phyloP scores from a whole-genome alignment of 148 eudicot species.

The Cornus kousa region DNA sequence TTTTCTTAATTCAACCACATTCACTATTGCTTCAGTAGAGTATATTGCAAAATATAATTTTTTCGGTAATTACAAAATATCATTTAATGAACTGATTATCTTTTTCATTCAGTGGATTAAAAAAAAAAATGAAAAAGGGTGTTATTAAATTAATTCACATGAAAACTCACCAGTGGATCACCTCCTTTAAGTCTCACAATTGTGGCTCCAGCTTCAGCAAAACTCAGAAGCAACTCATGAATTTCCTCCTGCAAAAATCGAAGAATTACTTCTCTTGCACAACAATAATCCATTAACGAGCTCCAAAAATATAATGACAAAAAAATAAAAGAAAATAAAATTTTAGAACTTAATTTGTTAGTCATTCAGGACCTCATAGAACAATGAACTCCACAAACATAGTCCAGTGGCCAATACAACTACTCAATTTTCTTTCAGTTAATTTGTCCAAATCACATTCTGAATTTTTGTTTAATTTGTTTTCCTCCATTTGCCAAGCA shows the following conservation, averaged over 20 bases:
- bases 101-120: no score
- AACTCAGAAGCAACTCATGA: constrained; percentile 86
- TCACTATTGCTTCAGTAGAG: not conserved
- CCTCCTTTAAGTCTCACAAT: constrained; percentile 98
- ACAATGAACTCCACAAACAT: not conserved
- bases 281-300: not conserved
- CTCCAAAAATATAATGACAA: not conserved
- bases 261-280: not conserved
- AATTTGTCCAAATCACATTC: not conserved
- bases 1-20: not conserved
- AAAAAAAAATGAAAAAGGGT: no score
- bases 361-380: not conserved
- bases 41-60: not conserved
- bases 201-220: constrained; percentile 93
- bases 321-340: not conserved
- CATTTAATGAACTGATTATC: no score
- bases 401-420: not conserved
- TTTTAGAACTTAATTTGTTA: not conserved
- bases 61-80: no score
- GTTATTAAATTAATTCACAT: no score
- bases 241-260: constrained; percentile 74
- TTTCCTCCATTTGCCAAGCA: not conserved
- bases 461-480: not conserved
- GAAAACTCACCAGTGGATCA: constrained; percentile 78
- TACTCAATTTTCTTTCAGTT: not conserved